Base-by-base conservation (phyloP, 768 basidiomycete species). In the Lentinula detonsa region DNA sequence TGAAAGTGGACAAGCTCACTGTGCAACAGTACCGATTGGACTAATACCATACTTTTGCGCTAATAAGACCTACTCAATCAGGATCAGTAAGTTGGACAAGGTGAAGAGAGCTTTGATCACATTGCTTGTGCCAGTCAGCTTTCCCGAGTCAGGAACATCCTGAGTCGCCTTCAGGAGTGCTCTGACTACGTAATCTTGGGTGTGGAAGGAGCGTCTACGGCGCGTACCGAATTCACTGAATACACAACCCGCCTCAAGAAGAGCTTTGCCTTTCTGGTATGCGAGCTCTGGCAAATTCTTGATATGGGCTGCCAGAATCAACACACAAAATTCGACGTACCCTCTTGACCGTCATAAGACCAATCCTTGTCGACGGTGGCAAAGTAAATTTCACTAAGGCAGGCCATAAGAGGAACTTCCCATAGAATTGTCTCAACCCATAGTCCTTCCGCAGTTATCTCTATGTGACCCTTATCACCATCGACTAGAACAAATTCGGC, bases 381-480 rank as follows among this genome's bases (percentile, higher is more conserved):
- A 74, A 96, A 99, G 74, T 93, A 96, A 18, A 86, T 85, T 71
- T 99, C 94, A 67, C 91, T 93, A 55, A 99, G 76, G 64, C 86
- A 86, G 13, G 94, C 87, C 93, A 98, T 95, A 55, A 98, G 76
- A 1, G 94, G 95, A 1, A 98, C 94, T 75, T 98, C 97, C 87
- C 96, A 99, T 31, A 97, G 76, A 61, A 98, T 96, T 6, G 91
- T 82, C 65, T 95, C 91, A 0, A 74, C 74, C 93, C 93, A 95
- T 5, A 79, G 80, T 6, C 93, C 95, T 33, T 68, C 68, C 5
- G 84, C 82, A 63, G 86, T 84, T 57, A 99, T 89, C 66, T 92
- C 85, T 39, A 95, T 73, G 39, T 74, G 71, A 4, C 94, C 95
- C 60, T 71, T 68, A 57, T 76, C 71, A 52, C 74, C 75, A 42